Conservation (phyloP, 352 stramenopile species). For the Globisporangium spinosum region DNA sequence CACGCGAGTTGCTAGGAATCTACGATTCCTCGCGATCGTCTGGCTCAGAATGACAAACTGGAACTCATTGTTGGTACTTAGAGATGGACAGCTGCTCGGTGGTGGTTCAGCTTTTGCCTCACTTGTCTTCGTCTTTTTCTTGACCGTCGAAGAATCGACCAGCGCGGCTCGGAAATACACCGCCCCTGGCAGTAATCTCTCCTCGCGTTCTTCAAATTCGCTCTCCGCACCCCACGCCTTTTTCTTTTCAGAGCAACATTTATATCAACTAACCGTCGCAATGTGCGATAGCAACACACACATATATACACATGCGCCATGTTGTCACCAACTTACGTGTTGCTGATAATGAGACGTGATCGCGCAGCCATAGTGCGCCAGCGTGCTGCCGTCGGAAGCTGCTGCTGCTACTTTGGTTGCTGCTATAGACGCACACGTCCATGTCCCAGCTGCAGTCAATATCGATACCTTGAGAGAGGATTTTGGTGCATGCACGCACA, state of each 20-base stretch:
- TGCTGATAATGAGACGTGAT: neutral
- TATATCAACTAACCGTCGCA: neutral
- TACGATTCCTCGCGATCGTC: constrained; percentile 2
- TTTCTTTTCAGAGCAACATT: neutral
- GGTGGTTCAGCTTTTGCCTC: neutral
- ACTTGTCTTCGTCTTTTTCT: neutral
- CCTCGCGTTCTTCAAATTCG: constrained; percentile 10
- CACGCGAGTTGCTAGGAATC: constrained; percentile 14
- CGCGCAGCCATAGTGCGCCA: constrained; percentile 8
- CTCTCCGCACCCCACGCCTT: neutral
- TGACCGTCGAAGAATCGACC: too few species aligned
- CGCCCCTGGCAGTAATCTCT: neutral
- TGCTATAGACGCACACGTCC: constrained; percentile 2
- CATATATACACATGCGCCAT: neutral
- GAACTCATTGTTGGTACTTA: neutral
- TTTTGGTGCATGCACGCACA: neutral
- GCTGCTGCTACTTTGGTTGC: neutral
- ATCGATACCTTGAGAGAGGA: neutral
- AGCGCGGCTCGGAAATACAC: constrained; percentile 11
- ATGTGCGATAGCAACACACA: neutral
- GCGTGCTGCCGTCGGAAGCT: neutral
- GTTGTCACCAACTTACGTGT: neutral
- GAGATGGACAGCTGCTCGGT: neutral
- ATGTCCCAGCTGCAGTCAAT: neutral
- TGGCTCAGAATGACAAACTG: constrained; percentile 16